phyloP scores from a whole-genome alignment of 2,329 filamentous ascomycete species.

The Aspergillus ibericus region DNA sequence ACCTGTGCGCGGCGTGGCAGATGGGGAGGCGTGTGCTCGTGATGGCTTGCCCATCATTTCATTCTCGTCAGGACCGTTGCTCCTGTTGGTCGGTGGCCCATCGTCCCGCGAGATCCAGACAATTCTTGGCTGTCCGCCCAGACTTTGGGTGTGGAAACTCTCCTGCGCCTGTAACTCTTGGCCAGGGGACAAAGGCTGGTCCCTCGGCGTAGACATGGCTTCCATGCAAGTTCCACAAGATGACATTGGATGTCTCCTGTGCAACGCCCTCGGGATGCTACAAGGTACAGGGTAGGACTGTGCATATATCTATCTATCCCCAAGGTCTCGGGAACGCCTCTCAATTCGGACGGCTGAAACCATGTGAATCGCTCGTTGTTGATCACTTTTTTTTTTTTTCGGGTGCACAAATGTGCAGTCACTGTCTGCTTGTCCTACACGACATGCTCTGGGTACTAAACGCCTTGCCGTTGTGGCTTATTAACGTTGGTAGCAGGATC shows the following conservation, averaged over 20 bases:
- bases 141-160: conserved; percentile 4
- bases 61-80: neutral
- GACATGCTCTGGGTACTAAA: neutral
- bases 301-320: neutral
- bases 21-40: neutral
- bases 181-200: neutral
- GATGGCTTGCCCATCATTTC: no score
- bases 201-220: neutral
- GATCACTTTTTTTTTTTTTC: neutral
- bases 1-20: neutral
- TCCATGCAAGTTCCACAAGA: conserved; percentile 1
- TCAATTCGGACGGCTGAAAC: neutral
- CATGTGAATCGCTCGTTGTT: neutral
- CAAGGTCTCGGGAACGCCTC: neutral
- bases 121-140: conserved; percentile 3
- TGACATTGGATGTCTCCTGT: neutral
- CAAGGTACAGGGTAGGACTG: neutral
- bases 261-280: neutral
- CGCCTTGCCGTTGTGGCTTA: neutral
- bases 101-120: conserved; percentile 2
- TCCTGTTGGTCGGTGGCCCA: conserved; percentile 3
- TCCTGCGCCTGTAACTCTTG: conserved; percentile 4
- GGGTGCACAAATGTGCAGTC: neutral
- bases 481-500: neutral
- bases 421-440: neutral